These are phyloP conservation scores for Hypoxylon sp. DNA, from an alignment of 2,329 filamentous ascomycete species.

Conservation along the genomic window DNA sequence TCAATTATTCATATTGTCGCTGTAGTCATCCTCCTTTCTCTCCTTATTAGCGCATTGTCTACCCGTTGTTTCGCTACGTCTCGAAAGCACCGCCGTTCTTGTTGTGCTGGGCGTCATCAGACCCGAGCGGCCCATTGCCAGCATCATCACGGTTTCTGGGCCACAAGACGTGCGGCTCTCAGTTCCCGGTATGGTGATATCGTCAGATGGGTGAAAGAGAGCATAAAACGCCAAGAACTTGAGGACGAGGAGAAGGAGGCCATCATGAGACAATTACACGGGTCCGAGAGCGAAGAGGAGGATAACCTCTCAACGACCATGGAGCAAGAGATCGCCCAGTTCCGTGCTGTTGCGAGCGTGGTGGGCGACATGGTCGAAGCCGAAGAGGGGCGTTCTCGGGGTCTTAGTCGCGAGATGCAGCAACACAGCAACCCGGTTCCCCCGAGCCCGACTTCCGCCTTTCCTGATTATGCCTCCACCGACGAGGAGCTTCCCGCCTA, in stretches of 20 bases:
- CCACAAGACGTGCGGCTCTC: conserved; percentile 38
- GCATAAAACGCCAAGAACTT: conserved; percentile 40
- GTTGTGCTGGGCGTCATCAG: conserved; percentile 49
- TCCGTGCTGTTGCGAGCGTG: conserved; percentile 62
- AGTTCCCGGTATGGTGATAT: conserved; percentile 52
- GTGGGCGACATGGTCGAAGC: conserved; percentile 63
- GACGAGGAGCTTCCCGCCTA: conserved; percentile 62
- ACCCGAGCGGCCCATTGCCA: conserved; percentile 32
- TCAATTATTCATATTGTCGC: conserved; percentile 38
- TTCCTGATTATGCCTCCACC: conserved; percentile 54
- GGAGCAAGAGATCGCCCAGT: conserved; percentile 65
- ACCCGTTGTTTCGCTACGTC: conserved; percentile 49
- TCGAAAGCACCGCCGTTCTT: conserved; percentile 50
- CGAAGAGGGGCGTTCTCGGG: conserved; percentile 57
- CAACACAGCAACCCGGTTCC: conserved; percentile 45
- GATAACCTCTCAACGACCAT: conserved; percentile 57
- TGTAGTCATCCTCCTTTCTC: conserved; percentile 47
- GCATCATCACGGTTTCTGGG: conserved; percentile 14
- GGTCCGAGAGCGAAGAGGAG: conserved; percentile 50
- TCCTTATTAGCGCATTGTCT: conserved; percentile 49
- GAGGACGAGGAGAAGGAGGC: conserved; percentile 58
- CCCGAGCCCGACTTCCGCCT: conserved; percentile 52
- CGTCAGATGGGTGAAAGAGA: conserved; percentile 50
- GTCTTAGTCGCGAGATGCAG: conserved; percentile 36
- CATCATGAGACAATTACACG: conserved; percentile 49